phyloP scores from a whole-genome alignment of 1,139 yeast genomes.

The Saccharomyces hybrid region DNA sequence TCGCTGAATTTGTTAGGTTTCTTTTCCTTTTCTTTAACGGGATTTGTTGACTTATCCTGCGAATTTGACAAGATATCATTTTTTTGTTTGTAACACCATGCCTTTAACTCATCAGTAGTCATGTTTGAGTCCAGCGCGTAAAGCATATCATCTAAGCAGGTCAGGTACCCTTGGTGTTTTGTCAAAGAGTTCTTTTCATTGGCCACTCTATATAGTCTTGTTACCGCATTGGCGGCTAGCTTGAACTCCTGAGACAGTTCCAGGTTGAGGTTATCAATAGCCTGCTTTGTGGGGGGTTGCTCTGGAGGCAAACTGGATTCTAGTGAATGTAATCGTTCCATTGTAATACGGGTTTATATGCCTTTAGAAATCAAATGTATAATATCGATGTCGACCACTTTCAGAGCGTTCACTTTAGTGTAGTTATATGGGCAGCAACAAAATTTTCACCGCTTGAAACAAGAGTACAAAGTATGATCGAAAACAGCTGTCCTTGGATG shows the following conservation, averaged over 20 bases:
- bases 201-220: slow-evolving; percentile 24
- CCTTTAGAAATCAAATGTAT: too few relatives aligned
- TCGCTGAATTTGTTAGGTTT: background rate
- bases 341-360: too few relatives aligned
- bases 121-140: slow-evolving; percentile 8
- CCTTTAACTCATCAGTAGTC: slow-evolving; percentile 13
- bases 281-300: slow-evolving; percentile 25
- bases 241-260: slow-evolving; percentile 27
- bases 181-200: slow-evolving; percentile 24
- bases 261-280: slow-evolving; percentile 17
- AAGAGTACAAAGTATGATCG: too few relatives aligned
- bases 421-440: too few relatives aligned
- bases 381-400: too few relatives aligned
- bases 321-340: slow-evolving; percentile 6
- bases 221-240: slow-evolving; percentile 28
- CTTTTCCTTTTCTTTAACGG: background rate
- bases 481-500: too few relatives aligned
- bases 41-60: background rate
- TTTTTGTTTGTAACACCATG: slow-evolving; percentile 19
- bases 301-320: slow-evolving; percentile 27
- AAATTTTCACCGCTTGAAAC: too few relatives aligned
- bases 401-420: too few relatives aligned
- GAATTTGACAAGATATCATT: slow-evolving; percentile 10
- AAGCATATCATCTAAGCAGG: slow-evolving; percentile 23
- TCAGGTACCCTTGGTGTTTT: slow-evolving; percentile 23